phyloP scores from a whole-genome alignment of 2,329 filamentous ascomycete genomes.

The Sporothrix mexicana region DNA sequence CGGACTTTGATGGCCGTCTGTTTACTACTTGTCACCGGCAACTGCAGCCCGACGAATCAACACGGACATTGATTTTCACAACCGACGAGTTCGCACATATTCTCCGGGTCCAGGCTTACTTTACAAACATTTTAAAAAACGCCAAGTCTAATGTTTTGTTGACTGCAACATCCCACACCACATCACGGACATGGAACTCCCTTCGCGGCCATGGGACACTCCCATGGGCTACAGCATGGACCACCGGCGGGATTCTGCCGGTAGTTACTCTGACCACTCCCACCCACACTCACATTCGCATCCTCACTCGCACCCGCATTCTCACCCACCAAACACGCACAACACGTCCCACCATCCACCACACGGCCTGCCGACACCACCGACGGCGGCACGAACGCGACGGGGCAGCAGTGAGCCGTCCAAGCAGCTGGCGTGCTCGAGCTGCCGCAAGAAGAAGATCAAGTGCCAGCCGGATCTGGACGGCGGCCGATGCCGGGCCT shows the following conservation, averaged over 20 bases:
- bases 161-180: not conserved
- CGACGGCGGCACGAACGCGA: not conserved
- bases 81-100: not conserved
- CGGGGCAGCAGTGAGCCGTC: constrained; percentile 18
- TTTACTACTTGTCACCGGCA: not conserved
- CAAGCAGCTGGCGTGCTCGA: constrained; percentile 33
- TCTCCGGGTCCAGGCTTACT: not conserved
- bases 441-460: constrained; percentile 30
- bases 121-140: not conserved
- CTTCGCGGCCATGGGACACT: not conserved
- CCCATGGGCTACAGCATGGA: constrained; percentile 2
- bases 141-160: not conserved
- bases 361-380: not conserved
- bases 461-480: constrained; percentile 21
- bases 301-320: not conserved
- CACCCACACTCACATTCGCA: not conserved
- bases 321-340: not conserved
- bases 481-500: constrained; percentile 21
- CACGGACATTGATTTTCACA: too few relatives aligned
- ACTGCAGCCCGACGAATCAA: not conserved
- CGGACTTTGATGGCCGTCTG: constrained; percentile 19
- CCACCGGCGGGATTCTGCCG: not conserved
- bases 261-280: not conserved
- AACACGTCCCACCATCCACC: not conserved
- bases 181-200: constrained; percentile 5